Conservation (phyloP, 257 asterid genomes). For the Gynochthodes officinalis region DNA sequence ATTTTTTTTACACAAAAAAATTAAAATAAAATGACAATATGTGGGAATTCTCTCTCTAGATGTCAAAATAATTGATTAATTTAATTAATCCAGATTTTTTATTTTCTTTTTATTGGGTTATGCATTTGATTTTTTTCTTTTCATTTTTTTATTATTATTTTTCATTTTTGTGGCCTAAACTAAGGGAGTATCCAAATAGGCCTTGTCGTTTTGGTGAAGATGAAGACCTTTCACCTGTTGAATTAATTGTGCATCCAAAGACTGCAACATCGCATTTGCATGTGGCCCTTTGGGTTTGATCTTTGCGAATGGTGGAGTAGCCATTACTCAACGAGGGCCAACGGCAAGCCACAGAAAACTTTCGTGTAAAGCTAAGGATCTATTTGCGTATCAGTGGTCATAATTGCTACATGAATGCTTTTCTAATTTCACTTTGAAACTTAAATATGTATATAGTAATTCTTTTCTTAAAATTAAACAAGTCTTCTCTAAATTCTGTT, state of each 20-base stretch:
- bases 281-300: background rate
- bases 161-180: background rate
- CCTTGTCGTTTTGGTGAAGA: background rate
- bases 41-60: no score
- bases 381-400: background rate
- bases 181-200: background rate
- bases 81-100: no score
- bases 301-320: background rate
- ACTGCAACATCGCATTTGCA: background rate
- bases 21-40: no score
- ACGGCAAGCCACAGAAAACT: conserved; percentile 1
- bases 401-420: no score
- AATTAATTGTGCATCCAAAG: background rate
- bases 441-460: no score
- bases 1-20: no score
- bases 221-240: background rate
- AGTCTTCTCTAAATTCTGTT: no score
- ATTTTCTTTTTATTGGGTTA: no score
- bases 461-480: no score
- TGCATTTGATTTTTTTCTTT: background rate
- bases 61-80: no score
- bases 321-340: background rate
- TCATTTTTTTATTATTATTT: background rate
- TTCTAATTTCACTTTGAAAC: no score
- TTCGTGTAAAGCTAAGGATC: background rate